These are phyloP conservation scores for Malus orientalis DNA, from an alignment of 306 rosid genomes.

Conservation along the genomic window DNA sequence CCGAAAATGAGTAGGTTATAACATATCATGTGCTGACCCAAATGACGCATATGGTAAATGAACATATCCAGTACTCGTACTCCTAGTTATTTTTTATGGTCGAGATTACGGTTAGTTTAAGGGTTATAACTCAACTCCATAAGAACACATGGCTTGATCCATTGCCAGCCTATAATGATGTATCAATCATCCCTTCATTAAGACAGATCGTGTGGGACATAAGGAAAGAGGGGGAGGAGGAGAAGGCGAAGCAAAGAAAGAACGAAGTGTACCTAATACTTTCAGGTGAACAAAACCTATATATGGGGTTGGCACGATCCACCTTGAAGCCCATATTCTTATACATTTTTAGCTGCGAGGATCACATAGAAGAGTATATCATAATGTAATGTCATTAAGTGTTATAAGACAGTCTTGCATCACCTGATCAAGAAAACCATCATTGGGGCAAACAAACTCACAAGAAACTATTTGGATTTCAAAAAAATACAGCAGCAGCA, in stretches of 20 bases:
- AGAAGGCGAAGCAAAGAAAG: neutral
- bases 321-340: slow-evolving; percentile 94
- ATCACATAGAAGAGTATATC: neutral
- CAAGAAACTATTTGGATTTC: neutral
- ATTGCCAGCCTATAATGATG: neutral
- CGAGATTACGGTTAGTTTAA: neutral
- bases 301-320: slow-evolving; percentile 58
- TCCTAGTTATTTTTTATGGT: too few species aligned
- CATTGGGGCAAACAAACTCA: slow-evolving; percentile 74
- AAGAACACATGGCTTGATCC: too few species aligned
- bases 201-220: neutral
- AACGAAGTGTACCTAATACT: slow-evolving; percentile 43
- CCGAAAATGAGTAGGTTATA: neutral
- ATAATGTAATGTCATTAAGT: neutral
- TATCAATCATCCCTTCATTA: neutral
- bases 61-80: neutral
- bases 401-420: slow-evolving; percentile 10
- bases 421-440: slow-evolving; percentile 91
- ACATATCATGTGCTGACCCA: neutral
- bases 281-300: slow-evolving; percentile 71
- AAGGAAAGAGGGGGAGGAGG: neutral
- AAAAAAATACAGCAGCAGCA: too few species aligned
- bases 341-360: slow-evolving; percentile 63
- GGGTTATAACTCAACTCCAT: neutral
- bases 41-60: neutral